Conservation (phyloP, 1,284 basidiomycete genomes). For the Amanita bisporigera region DNA sequence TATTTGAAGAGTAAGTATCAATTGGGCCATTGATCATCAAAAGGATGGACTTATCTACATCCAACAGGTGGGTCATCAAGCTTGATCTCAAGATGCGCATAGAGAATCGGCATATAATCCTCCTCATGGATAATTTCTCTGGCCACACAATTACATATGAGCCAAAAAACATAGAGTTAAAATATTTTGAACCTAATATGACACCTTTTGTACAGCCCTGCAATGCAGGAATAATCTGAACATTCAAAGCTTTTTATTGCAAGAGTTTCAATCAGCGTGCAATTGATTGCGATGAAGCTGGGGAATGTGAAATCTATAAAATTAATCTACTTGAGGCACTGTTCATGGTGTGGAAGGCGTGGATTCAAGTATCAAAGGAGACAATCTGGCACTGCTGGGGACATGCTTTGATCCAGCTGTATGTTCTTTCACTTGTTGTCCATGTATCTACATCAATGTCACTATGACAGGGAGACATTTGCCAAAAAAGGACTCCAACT, state of each 20-base stretch:
- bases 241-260: no score
- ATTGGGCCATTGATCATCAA: no score
- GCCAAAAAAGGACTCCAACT: background rate
- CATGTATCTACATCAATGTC: background rate
- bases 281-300: no score
- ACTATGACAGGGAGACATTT: constrained; percentile 1
- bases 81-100: constrained; percentile 34
- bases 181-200: no score
- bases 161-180: no score
- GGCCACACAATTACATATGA: no score
- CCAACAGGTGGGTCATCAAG: constrained; percentile 32
- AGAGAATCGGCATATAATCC: constrained; percentile 31
- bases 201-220: no score
- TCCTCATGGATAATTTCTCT: constrained; percentile 44
- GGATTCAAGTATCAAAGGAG: constrained; percentile 27
- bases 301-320: constrained; percentile 42
- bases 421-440: background rate
- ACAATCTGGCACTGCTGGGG: constrained; percentile 46
- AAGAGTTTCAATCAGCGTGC: no score
- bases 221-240: no score
- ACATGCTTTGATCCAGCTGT: constrained; percentile 33
- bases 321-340: constrained; percentile 45
- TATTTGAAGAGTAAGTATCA: constrained; percentile 47
- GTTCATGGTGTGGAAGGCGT: constrained; percentile 39
- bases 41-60: no score